phyloP scores from a whole-genome alignment of 345 rosid genomes.

The Hibiscus syriacus region DNA sequence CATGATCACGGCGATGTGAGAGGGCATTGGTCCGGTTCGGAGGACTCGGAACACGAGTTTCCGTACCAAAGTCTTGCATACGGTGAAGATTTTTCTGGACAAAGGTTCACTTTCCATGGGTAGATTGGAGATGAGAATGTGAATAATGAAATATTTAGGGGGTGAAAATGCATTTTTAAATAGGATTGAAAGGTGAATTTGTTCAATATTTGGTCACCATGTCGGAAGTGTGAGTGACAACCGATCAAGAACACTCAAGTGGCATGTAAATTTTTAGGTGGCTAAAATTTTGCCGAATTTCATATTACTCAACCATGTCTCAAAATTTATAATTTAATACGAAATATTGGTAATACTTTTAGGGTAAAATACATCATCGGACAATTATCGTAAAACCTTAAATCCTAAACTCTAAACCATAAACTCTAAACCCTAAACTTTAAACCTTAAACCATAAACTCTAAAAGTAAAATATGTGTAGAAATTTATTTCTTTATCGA shows the following conservation, averaged over 20 bases:
- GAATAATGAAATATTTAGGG: not conserved
- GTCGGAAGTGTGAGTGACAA: slow-evolving; percentile 1
- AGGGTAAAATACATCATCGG: too few species aligned
- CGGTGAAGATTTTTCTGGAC: not conserved
- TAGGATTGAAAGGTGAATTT: not conserved
- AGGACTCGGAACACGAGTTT: not conserved
- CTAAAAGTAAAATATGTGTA: too few species aligned
- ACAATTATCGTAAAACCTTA: too few species aligned
- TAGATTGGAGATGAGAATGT: not conserved
- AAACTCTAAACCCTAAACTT: too few species aligned
- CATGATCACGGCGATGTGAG: not conserved
- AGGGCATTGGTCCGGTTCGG: not conserved
- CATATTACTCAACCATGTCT: too few species aligned
- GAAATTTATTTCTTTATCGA: too few species aligned
- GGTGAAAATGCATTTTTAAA: not conserved
- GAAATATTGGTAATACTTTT: too few species aligned
- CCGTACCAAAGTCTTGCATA: not conserved
- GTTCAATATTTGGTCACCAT: not conserved
- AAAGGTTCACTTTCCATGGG: not conserved
- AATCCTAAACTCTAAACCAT: too few species aligned
- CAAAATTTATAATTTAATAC: too few species aligned
- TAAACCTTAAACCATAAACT: too few species aligned
- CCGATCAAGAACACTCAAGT: not conserved
- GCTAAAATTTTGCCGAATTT: not conserved
- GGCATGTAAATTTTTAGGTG: not conserved